A percentile compares a stretch with the other conserved stretches of the same genome.
These are phyloP conservation scores for Clausena lansium DNA, from an alignment of 345 rosid genomes.

Conservation along the genomic window DNA sequence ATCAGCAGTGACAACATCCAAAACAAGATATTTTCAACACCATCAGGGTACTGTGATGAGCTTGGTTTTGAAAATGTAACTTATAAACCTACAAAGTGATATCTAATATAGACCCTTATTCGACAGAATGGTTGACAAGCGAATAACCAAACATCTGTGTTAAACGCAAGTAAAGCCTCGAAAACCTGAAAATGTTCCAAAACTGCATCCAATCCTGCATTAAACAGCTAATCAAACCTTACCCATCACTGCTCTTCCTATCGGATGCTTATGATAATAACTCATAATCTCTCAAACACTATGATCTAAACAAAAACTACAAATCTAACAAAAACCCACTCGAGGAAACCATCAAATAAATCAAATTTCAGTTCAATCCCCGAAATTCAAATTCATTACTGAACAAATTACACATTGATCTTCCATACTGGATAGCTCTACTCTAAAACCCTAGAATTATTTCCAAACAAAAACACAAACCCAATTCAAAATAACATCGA, in stretches of 20 bases:
- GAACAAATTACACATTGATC: background rate
- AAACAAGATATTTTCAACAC: background rate
- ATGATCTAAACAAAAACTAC: background rate
- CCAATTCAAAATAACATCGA: background rate
- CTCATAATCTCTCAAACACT: conserved; percentile 1
- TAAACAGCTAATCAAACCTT: background rate
- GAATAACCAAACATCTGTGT: background rate
- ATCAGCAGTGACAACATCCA: background rate
- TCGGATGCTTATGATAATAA: background rate
- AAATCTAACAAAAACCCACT: background rate
- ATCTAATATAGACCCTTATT: background rate
- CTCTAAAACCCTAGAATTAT: conserved; percentile 9
- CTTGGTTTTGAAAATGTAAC: background rate
- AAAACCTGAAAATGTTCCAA: background rate
- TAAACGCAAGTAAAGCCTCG: background rate
- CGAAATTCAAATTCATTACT: background rate
- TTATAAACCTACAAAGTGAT: background rate
- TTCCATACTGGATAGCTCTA: background rate
- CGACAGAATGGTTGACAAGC: background rate
- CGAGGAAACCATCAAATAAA: background rate
- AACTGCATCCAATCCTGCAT: background rate
- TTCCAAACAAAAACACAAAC: conserved; percentile 6
- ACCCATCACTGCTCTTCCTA: background rate
- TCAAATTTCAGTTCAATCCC: background rate
- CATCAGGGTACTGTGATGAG: background rate